Percentiles rank a stretch among this genome's conserved stretches.
Evolutionary conservation across 495 filamentous ascomycete species (phyloP).

Genomic region (Coniosporium apollinis): DNA sequence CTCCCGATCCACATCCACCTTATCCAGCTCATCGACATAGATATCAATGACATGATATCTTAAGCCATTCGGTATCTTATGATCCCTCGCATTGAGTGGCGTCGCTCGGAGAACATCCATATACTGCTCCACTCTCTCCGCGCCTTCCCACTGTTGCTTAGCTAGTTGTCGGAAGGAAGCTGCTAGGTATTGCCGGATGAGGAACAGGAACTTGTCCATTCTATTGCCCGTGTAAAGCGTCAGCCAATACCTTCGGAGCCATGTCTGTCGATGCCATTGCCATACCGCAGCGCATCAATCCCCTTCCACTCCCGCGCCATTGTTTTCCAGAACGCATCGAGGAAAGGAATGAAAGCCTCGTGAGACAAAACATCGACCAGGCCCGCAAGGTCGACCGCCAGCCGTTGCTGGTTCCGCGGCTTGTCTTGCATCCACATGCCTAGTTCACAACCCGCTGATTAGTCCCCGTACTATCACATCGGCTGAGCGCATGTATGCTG

Average conservation of each 20-base stretch:
- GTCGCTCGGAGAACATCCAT: conserved; percentile 23
- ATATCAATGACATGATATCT: conserved; percentile 81
- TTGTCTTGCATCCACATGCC: conserved; percentile 89
- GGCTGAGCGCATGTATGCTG: no score
- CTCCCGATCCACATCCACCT: conserved; percentile 43
- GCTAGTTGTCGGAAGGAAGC: conserved; percentile 44
- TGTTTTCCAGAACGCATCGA: conserved; percentile 76
- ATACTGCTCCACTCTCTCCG: conserved; percentile 14
- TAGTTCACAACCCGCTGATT: no score
- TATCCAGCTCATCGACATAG: conserved; percentile 57
- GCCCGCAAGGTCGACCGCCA: conserved; percentile 58
- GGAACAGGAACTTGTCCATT: conserved; percentile 82
- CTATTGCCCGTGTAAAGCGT: conserved; percentile 1
- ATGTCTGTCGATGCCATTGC: background rate
- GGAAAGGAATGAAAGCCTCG: conserved; percentile 44
- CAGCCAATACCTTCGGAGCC: background rate
- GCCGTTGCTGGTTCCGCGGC: conserved; percentile 68
- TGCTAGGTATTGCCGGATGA: conserved; percentile 62
- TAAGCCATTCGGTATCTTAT: conserved; percentile 57
- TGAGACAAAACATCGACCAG: conserved; percentile 49
- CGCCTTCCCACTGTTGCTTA: conserved; percentile 18
- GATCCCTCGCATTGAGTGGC: conserved; percentile 28
- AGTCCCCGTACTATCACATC: no score
- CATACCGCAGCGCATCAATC: conserved; percentile 58
- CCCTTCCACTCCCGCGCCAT: conserved; percentile 65